These are phyloP conservation scores for Pseudocercospora pini-densiflorae DNA, from an alignment of 2,329 filamentous ascomycete species.

Conservation along the genomic window DNA sequence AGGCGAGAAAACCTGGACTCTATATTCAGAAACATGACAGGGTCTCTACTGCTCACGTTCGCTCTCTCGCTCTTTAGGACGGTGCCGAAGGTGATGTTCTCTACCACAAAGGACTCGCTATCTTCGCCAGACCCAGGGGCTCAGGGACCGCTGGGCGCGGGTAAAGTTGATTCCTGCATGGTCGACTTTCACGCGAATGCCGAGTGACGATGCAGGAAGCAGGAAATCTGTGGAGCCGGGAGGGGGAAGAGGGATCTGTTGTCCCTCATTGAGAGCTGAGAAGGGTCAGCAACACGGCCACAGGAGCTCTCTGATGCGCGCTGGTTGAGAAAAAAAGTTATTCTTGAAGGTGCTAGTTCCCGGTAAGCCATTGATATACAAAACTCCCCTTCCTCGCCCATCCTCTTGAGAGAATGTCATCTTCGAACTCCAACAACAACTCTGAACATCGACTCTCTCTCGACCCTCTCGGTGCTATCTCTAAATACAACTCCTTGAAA, in stretches of 20 bases:
- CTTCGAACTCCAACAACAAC: slow-evolving; percentile 8
- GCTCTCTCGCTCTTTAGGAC: slow-evolving; percentile 7
- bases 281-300: neutral
- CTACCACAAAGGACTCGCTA: neutral
- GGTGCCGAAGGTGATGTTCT: neutral
- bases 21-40: slow-evolving; percentile 6
- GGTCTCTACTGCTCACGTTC: slow-evolving; percentile 4
- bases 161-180: neutral
- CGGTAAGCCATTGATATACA: slow-evolving; percentile 17
- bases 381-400: neutral
- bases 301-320: neutral
- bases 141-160: neutral
- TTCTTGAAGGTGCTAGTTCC: slow-evolving; percentile 2
- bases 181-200: slow-evolving; percentile 4
- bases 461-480: slow-evolving; percentile 33
- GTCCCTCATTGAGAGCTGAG: neutral
- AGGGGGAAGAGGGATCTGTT: neutral
- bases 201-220: neutral
- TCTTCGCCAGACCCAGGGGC: neutral
- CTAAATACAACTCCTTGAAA: slow-evolving; percentile 30
- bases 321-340: slow-evolving; percentile 2
- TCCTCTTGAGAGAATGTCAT: slow-evolving; percentile 21
- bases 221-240: slow-evolving; percentile 10
- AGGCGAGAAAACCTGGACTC: neutral
- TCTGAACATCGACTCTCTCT: slow-evolving; percentile 26